These are phyloP conservation scores for Chlorella sp. DNA, from an alignment of 139 green algal genomes.

Conservation along the genomic window DNA sequence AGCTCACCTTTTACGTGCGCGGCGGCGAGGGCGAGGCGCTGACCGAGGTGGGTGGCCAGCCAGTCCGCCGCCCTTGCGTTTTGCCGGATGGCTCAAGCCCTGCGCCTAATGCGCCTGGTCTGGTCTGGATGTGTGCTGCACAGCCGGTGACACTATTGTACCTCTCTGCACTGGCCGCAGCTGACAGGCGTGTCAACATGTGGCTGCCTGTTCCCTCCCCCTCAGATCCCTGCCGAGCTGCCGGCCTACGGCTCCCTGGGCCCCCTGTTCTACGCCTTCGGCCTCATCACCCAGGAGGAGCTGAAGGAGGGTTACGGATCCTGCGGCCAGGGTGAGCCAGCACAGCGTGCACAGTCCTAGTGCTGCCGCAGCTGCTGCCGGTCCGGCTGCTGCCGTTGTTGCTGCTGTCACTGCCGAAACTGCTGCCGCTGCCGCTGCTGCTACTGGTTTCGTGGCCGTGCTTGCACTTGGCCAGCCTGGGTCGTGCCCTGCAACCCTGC, in stretches of 20 bases:
- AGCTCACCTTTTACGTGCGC: constrained; percentile 49
- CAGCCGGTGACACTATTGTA: no score
- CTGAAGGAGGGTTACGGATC: constrained; percentile 50
- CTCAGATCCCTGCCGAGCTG: constrained; percentile 62
- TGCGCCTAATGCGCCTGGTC: no score
- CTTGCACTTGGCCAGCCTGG: no score
- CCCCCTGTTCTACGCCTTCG: constrained; percentile 88
- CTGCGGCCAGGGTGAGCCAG: background rate
- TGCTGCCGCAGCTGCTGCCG: background rate
- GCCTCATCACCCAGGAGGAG: constrained; percentile 81
- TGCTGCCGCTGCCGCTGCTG: no score
- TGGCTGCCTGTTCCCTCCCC: background rate
- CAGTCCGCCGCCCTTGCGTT: background rate
- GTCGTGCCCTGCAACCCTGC: no score
- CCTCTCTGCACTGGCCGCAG: no score
- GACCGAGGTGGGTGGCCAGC: constrained; percentile 33
- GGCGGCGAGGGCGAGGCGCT: constrained; percentile 32
- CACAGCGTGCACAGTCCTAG: background rate
- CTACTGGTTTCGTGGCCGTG: no score
- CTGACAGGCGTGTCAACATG: background rate
- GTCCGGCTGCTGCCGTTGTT: background rate
- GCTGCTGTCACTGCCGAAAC: no score
- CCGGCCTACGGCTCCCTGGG: constrained; percentile 73
- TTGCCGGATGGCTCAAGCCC: no score
- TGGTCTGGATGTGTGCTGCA: no score